These are phyloP conservation scores for Chalciporus chontae DNA, from an alignment of 768 basidiomycete genomes.

Conservation along the genomic window DNA sequence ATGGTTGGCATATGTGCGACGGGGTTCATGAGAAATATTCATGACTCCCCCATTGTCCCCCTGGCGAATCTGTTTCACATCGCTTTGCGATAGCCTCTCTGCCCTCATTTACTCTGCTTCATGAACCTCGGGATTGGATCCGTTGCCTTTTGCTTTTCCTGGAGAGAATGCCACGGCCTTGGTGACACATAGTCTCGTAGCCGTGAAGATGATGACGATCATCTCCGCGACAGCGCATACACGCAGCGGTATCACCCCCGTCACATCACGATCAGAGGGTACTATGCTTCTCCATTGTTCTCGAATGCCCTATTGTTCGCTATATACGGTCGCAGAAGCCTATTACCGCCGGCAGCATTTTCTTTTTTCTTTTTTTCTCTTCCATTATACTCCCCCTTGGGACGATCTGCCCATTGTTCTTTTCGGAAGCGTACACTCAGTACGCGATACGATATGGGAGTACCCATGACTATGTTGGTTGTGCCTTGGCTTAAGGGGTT, in stretches of 20 bases:
- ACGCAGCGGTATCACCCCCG: slow-evolving; percentile 8
- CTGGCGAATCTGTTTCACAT: slow-evolving; percentile 1
- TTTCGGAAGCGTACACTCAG: slow-evolving; percentile 1
- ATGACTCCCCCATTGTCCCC: slow-evolving; percentile 4
- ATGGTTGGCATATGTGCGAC: slow-evolving; percentile 6
- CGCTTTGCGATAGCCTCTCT: background rate
- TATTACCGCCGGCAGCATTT: background rate
- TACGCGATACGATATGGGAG: slow-evolving; percentile 1
- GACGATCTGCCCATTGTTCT: slow-evolving; percentile 14
- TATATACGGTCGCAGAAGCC: slow-evolving; percentile 13
- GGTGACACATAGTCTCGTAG: background rate
- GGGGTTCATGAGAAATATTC: slow-evolving; percentile 11
- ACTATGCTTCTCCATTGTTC: slow-evolving; percentile 14
- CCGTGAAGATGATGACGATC: slow-evolving; percentile 1
- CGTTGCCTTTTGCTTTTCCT: background rate
- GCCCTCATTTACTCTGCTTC: slow-evolving; percentile 3
- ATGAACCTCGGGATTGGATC: background rate
- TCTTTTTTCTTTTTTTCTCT: slow-evolving; percentile 4
- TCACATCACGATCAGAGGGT: slow-evolving; percentile 6
- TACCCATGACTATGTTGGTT: background rate
- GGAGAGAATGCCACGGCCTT: background rate
- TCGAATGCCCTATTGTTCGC: slow-evolving; percentile 20
- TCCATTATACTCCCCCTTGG: slow-evolving; percentile 8
- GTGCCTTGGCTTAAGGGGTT: background rate
- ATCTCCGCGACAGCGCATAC: slow-evolving; percentile 12